Evolutionary conservation across 129 eudicot species (phyloP).

Genomic region (carrot (Daucus carota)): DNA sequence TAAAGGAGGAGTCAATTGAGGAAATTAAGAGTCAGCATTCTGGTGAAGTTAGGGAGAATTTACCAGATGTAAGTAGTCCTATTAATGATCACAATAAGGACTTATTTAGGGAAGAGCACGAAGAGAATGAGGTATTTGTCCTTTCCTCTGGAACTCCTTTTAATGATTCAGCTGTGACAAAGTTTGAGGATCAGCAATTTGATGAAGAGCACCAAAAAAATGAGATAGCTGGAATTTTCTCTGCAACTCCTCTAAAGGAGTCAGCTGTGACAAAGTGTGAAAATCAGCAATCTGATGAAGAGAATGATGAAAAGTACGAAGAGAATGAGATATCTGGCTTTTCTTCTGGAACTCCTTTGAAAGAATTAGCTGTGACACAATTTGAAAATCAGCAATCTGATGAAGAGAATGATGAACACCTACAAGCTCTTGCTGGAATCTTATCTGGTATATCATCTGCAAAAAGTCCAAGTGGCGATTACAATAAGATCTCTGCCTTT

Average conservation of each 20-base stretch:
- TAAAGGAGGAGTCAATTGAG: background rate
- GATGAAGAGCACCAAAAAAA: background rate
- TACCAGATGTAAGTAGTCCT: conserved; percentile 2
- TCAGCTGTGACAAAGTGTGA: background rate
- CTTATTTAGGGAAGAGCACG: background rate
- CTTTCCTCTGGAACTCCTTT: conserved; percentile 1
- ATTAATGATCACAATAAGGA: background rate
- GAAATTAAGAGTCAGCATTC: conserved; percentile 8
- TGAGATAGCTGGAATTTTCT: conserved; percentile 15
- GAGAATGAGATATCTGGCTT: conserved; percentile 18
- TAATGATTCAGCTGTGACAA: background rate
- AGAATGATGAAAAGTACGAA: background rate
- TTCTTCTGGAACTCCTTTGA: conserved; percentile 5
- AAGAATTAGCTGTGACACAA: background rate
- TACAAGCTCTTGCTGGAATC: conserved; percentile 13
- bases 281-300: background rate
- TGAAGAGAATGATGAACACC: conserved; percentile 3
- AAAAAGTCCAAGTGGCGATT: conserved; percentile 2
- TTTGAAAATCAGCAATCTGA: conserved; percentile 12
- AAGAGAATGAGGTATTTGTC: conserved; percentile 18
- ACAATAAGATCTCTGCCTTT: conserved; percentile 19
- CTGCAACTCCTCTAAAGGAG: background rate
- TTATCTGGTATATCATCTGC: conserved; percentile 10
- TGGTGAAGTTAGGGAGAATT: background rate
- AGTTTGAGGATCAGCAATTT: conserved; percentile 9